Percentiles rank a stretch among this genome's conserved stretches.
Evolutionary conservation across 2,329 filamentous ascomycete genomes (phyloP).

Genomic region (Zasmidium angulare): DNA sequence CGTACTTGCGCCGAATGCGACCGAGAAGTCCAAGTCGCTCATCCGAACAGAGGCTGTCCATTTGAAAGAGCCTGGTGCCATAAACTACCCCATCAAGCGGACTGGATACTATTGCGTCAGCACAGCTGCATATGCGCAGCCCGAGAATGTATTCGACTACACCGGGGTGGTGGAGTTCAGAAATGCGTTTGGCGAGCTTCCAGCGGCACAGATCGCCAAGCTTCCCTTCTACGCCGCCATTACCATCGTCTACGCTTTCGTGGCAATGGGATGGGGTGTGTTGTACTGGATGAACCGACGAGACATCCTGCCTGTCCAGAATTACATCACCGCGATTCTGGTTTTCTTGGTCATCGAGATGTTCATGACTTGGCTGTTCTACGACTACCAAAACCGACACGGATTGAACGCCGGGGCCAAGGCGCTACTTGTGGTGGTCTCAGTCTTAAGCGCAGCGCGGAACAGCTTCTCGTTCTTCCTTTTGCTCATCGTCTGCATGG

Average conservation of each 20-base stretch:
- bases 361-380: slow-evolving; percentile 98
- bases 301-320: slow-evolving; percentile 95
- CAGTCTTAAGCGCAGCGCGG: slow-evolving; percentile 84
- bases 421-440: slow-evolving; percentile 85
- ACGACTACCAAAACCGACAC: slow-evolving; percentile 91
- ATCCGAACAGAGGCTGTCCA: slow-evolving; percentile 81
- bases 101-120: slow-evolving; percentile 97
- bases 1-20: slow-evolving; percentile 75
- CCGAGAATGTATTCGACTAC: slow-evolving; percentile 58
- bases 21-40: slow-evolving; percentile 65
- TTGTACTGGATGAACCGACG: slow-evolving; percentile 91
- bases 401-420: slow-evolving; percentile 82
- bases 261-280: slow-evolving; percentile 87
- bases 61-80: slow-evolving; percentile 69
- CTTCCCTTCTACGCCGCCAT: slow-evolving; percentile 95
- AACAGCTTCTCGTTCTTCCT: slow-evolving; percentile 99
- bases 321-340: slow-evolving; percentile 97
- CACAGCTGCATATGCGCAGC: slow-evolving; percentile 67
- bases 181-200: slow-evolving; percentile 94
- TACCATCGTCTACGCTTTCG: slow-evolving; percentile 87
- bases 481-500: slow-evolving; percentile 97
- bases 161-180: slow-evolving; percentile 83
- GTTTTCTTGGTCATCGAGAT: slow-evolving; percentile 94
- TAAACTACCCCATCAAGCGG: slow-evolving; percentile 82
- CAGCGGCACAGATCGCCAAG: slow-evolving; percentile 93